Conservation (phyloP, 1,284 basidiomycete genomes). For the Earliella scabrosa region DNA sequence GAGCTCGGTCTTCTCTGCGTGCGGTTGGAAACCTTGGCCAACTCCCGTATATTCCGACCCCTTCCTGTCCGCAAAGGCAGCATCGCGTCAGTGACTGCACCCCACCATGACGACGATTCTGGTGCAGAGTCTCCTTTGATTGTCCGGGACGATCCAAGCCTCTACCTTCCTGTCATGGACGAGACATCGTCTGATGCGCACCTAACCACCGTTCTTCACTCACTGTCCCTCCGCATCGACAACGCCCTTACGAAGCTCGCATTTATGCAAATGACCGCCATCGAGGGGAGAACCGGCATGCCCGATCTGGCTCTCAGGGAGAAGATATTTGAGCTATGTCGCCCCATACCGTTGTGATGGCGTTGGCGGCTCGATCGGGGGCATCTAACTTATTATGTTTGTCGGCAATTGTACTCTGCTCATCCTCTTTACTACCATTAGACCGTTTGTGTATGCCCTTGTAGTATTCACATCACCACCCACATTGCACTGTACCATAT, state of each 20-base stretch:
- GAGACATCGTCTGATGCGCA: constrained; percentile 79
- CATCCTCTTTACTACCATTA: constrained; percentile 7
- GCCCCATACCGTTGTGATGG: constrained; percentile 8
- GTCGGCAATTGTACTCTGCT: constrained; percentile 15
- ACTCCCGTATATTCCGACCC: constrained; percentile 63
- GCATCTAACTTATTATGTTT: constrained; percentile 20
- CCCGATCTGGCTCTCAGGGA: constrained; percentile 15
- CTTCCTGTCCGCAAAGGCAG: constrained; percentile 53
- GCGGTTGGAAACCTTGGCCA: constrained; percentile 83
- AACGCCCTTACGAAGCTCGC: constrained; percentile 74
- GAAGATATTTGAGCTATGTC: constrained; percentile 16
- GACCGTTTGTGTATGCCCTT: constrained; percentile 24
- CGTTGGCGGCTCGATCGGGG: background rate
- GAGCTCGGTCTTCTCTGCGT: constrained; percentile 80
- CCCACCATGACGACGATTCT: constrained; percentile 33
- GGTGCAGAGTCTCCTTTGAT: constrained; percentile 38
- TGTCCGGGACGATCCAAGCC: constrained; percentile 63
- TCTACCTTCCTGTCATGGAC: constrained; percentile 77
- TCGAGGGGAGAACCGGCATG: too few species aligned
- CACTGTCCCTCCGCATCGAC: constrained; percentile 77
- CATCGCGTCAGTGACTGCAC: constrained; percentile 33
- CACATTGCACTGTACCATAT: constrained; percentile 11
- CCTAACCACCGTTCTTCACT: constrained; percentile 76
- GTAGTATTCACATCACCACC: constrained; percentile 13
- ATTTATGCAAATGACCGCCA: constrained; percentile 30